A percentile compares a stretch with the other conserved stretches of the same genome.
These are phyloP conservation scores for Eucalyptus fibrosa DNA, from an alignment of 345 rosid genomes.

Conservation along the genomic window DNA sequence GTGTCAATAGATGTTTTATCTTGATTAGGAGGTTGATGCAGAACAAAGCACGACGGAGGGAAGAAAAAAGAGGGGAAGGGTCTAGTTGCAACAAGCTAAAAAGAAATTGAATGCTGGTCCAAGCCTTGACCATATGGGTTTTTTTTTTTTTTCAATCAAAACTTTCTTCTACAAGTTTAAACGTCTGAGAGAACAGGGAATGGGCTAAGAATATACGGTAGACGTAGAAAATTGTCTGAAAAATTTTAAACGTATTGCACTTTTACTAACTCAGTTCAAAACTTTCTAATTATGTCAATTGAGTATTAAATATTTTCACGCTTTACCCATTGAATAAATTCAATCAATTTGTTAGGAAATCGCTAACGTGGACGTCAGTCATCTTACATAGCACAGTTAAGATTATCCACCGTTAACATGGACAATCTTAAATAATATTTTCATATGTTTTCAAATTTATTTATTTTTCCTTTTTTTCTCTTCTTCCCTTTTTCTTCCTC, in stretches of 20 bases:
- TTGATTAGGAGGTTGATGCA: background rate
- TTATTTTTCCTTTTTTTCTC: too few species aligned
- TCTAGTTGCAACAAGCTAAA: background rate
- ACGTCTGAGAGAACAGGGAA: background rate
- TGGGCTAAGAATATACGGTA: background rate
- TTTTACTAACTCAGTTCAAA: background rate
- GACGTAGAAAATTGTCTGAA: background rate
- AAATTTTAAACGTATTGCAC: too few species aligned
- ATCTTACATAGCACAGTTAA: accelerated
- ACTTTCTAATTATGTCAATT: background rate
- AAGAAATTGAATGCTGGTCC: background rate
- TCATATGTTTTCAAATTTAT: too few species aligned
- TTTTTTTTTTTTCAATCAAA: background rate
- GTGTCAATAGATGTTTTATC: background rate
- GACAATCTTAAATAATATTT: too few species aligned
- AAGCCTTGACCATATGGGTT: background rate
- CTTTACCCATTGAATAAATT: background rate
- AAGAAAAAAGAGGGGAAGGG: background rate
- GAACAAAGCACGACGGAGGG: background rate
- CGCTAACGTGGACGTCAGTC: accelerated
- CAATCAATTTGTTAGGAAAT: too few species aligned
- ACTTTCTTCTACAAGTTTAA: background rate
- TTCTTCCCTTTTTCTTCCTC: background rate
- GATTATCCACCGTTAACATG: background rate
- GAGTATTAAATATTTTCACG: background rate